Evolutionary conservation across 331 rosid species (phyloP).

Genomic region (Arachis monticola): DNA sequence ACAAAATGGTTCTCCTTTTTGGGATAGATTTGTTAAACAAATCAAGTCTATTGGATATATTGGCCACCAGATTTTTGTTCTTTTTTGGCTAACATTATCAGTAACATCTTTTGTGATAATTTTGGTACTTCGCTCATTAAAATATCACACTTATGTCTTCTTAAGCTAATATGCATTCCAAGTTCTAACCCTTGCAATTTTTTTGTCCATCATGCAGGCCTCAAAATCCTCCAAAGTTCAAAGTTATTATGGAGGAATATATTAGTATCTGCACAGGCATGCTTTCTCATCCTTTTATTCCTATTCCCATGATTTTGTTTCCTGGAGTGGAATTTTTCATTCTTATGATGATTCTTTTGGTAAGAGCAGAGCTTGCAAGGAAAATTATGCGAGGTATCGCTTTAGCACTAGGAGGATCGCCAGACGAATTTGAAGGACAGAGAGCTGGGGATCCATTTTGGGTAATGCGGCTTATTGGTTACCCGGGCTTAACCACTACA

Average conservation of each 20-base stretch:
- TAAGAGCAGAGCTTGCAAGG: constrained; percentile 72
- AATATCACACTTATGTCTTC: constrained; percentile 10
- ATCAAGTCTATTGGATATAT: too few species aligned
- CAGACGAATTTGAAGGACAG: constrained; percentile 86
- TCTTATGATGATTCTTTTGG: constrained; percentile 17
- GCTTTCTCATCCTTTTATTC: constrained; percentile 22
- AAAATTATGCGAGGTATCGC: constrained; percentile 90
- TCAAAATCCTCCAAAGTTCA: constrained; percentile 62
- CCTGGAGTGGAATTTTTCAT: background rate
- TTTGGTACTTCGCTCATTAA: too few species aligned
- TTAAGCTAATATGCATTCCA: background rate
- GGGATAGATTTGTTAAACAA: too few species aligned
- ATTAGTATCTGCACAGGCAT: constrained; percentile 76
- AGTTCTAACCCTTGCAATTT: constrained; percentile 16
- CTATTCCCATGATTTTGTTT: background rate
- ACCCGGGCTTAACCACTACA: constrained; percentile 58
- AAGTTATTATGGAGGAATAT: constrained; percentile 75
- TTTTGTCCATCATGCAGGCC: constrained; percentile 66
- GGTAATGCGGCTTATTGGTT: constrained; percentile 84
- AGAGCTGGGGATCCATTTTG: constrained; percentile 96
- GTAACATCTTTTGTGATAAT: too few species aligned
- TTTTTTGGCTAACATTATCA: too few species aligned
- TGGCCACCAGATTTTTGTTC: too few species aligned
- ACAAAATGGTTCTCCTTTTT: too few species aligned
- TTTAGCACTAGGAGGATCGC: constrained; percentile 81